Conservation (phyloP, 2,329 filamentous ascomycete species). For the Xylariaceae sp. region DNA sequence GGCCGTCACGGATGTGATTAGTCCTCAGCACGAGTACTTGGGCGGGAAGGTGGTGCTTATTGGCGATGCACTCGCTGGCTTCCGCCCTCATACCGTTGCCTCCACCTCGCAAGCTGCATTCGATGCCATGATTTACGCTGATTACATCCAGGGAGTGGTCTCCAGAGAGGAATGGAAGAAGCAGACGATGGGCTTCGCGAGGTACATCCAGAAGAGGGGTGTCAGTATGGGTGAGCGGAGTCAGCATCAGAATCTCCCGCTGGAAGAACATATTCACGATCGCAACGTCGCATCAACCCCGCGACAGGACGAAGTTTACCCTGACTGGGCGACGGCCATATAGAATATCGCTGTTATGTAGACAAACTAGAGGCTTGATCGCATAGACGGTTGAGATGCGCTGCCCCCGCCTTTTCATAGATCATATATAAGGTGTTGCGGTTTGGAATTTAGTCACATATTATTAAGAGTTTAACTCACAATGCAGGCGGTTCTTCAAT, state of each 20-base stretch:
- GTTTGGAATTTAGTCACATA: too few species aligned
- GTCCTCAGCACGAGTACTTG: constrained; percentile 39
- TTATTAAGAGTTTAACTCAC: too few species aligned
- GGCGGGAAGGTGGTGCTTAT: constrained; percentile 44
- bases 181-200: constrained; percentile 40
- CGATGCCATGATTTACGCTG: constrained; percentile 40
- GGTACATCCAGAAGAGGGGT: constrained; percentile 39
- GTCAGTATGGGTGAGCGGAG: constrained; percentile 42
- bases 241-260: constrained; percentile 36
- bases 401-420: not conserved
- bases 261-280: constrained; percentile 39
- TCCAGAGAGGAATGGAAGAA: constrained; percentile 38
- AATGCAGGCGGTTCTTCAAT: too few species aligned
- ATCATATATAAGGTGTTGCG: too few species aligned
- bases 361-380: not conserved
- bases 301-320: constrained; percentile 37
- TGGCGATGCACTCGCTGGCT: constrained; percentile 48
- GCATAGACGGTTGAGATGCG: not conserved
- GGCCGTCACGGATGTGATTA: constrained; percentile 43
- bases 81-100: constrained; percentile 48
- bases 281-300: constrained; percentile 39
- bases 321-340: constrained; percentile 38
- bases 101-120: constrained; percentile 46
- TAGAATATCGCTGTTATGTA: constrained; percentile 7
- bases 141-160: constrained; percentile 38